Percentiles rank a stretch among this genome's conserved stretches.
phyloP scores from a whole-genome alignment of 1,139 yeast genomes.

The Magnusiomyces ingens region DNA sequence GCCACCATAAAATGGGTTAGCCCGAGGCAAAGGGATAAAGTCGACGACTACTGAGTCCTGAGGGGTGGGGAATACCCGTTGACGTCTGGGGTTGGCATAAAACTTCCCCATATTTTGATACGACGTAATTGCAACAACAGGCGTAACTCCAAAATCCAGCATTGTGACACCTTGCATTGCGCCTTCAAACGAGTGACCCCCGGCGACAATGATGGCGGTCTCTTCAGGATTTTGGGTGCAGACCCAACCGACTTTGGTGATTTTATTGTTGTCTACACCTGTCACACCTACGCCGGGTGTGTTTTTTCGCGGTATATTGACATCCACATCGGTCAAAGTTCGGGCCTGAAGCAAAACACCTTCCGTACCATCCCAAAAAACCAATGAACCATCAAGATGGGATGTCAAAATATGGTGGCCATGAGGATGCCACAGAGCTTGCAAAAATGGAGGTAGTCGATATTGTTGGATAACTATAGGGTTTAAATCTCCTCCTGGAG shows the following conservation, averaged over 20 bases:
- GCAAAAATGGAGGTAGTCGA: conserved; percentile 47
- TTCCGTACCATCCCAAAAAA: conserved; percentile 84
- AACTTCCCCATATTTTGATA: conserved; percentile 75
- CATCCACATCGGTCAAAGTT: conserved; percentile 55
- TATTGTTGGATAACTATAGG: conserved; percentile 23
- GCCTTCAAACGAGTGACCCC: conserved; percentile 49
- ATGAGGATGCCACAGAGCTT: conserved; percentile 85
- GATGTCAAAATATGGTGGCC: conserved; percentile 77
- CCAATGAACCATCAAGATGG: conserved; percentile 76
- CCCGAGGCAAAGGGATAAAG: conserved; percentile 46
- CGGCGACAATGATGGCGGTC: conserved; percentile 65
- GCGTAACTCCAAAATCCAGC: conserved; percentile 75
- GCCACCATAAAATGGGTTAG: conserved; percentile 43
- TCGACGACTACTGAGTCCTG: conserved; percentile 37
- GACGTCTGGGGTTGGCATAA: conserved; percentile 60
- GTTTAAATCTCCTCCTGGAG: conserved; percentile 56
- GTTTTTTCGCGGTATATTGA: conserved; percentile 45
- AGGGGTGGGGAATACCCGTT: conserved; percentile 48
- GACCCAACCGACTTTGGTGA: conserved; percentile 48
- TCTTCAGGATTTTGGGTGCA: conserved; percentile 76
- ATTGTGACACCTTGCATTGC: conserved; percentile 53
- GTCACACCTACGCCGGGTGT: conserved; percentile 9
- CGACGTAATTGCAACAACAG: conserved; percentile 72
- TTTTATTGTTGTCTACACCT: conserved; percentile 4
- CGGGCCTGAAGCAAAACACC: conserved; percentile 73